Evolutionary conservation across 495 filamentous ascomycete genomes (phyloP), one percentile per base, ranked within the genome.

Genomic region (Ramalina peruviana): DNA sequence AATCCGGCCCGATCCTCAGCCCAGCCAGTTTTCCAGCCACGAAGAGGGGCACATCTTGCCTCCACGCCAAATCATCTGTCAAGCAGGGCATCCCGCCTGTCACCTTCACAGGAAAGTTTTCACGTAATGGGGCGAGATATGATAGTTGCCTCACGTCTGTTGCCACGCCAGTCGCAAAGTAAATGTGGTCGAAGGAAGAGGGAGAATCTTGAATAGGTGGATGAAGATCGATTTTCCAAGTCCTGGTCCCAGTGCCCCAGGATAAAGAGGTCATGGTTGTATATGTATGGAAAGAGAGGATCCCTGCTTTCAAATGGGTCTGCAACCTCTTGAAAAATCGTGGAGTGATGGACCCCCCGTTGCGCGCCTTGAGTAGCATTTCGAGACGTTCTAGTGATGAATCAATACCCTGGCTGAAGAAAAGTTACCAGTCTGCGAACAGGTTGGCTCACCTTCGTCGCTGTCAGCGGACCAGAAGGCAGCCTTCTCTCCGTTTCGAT

Each of bases 31-130:
- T 65, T 15, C 79, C 80, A 1, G 78, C 75, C 48, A 81, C 58
- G 54, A 81, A 82, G 6, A 82, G 59, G 4, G 79, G 79, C 5
- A 82, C 71, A 45, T 73, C 75, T 4, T 73, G 57, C 44, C 65
- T 62, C 79, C 79, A 83, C 69, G 75, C 72, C 13, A 78, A 63
- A 56, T 84, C 80, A 40, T 82, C 70, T 13, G 72, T 82, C 10
- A 83, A 54, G 55, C 77, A 81, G 0, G 79, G 80, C 13, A 82
- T 51, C 1, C 79, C 78, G 12, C 70, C 67, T 19, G 67, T 66
- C 13, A 58, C 67, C 30, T 72, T 62, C 17, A 83, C 70, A 0
- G 76, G 77, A 54, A 76, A 72, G 15, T 74, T 65, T 4, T 60
- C 50, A 44, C 69, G 65, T 59, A 82, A 70, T 1, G 66, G 60